Percentiles rank a stretch among this genome's conserved stretches.
Conservation (phyloP, 768 basidiomycete species). For the Kwoniella newhampshirensis region DNA sequence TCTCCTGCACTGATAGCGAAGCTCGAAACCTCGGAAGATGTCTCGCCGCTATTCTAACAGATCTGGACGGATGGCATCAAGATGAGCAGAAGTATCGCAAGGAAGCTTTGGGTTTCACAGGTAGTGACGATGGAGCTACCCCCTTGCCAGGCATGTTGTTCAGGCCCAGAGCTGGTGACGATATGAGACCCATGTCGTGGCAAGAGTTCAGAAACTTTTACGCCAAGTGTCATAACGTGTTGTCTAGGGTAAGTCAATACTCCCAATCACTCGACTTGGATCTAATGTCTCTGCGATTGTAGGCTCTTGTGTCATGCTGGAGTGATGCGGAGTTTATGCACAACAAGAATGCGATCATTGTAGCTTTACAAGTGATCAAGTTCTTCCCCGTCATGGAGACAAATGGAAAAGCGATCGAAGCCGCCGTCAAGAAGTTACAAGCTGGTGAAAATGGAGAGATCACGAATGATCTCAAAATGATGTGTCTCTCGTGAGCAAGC, state of each 20-base stretch:
- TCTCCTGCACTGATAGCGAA: constrained; percentile 94
- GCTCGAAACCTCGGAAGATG: constrained; percentile 97
- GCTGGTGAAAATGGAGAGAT: constrained; percentile 16
- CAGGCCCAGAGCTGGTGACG: constrained; percentile 56
- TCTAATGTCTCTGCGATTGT: not conserved
- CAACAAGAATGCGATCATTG: constrained; percentile 92
- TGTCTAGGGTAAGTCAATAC: constrained; percentile 63
- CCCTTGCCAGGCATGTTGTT: constrained; percentile 67
- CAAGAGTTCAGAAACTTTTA: constrained; percentile 66
- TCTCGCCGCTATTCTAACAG: constrained; percentile 71
- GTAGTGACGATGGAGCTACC: constrained; percentile 55
- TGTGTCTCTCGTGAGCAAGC: constrained; percentile 25
- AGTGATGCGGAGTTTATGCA: constrained; percentile 92
- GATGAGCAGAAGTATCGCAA: constrained; percentile 61
- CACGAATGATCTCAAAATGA: constrained; percentile 24
- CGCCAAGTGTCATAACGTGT: constrained; percentile 79
- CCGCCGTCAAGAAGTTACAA: constrained; percentile 28
- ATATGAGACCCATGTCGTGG: constrained; percentile 62
- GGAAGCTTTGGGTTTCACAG: constrained; percentile 67
- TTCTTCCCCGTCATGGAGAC: constrained; percentile 77
- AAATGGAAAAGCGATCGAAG: constrained; percentile 41
- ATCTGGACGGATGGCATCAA: constrained; percentile 75
- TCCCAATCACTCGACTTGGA: not conserved
- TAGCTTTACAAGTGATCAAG: constrained; percentile 84
- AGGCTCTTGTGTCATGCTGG: constrained; percentile 76